These are phyloP conservation scores for Trifolium dubium DNA, from an alignment of 306 rosid species.

Conservation along the genomic window DNA sequence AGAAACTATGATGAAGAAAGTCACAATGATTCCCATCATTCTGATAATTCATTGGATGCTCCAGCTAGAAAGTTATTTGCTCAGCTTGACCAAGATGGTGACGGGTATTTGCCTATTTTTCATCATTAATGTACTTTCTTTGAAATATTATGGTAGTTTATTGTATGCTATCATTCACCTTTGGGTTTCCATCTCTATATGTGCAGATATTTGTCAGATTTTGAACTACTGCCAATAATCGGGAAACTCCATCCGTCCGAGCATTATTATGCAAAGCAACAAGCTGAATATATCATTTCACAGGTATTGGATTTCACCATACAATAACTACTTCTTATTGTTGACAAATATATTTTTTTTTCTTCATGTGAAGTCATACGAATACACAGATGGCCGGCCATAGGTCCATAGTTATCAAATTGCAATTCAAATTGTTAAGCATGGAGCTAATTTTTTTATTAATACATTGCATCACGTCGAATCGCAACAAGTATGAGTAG, in stretches of 20 bases:
- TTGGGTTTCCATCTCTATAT: conserved; percentile 36
- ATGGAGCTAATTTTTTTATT: background rate
- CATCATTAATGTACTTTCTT: conserved; percentile 19
- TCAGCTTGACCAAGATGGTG: conserved; percentile 88
- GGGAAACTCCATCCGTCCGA: conserved; percentile 97
- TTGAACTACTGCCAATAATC: conserved; percentile 75
- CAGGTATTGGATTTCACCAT: conserved; percentile 62
- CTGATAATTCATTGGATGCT: conserved; percentile 65
- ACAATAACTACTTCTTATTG: background rate
- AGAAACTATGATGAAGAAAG: conserved; percentile 82
- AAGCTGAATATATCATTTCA: conserved; percentile 83
- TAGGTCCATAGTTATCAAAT: conserved; percentile 6
- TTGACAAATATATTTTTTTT: background rate
- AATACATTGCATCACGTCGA: background rate
- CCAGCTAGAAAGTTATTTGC: conserved; percentile 82
- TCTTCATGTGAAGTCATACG: background rate
- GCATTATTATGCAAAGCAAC: conserved; percentile 92
- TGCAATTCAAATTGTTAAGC: background rate
- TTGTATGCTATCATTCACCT: conserved; percentile 32
- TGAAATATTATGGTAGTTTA: conserved; percentile 30
- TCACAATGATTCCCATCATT: conserved; percentile 66
- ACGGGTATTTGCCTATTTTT: conserved; percentile 64
- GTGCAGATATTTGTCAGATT: conserved; percentile 74
- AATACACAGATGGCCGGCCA: background rate
- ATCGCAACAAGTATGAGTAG: background rate